Evolutionary conservation across 2,329 filamentous ascomycete species (phyloP).

Genomic region (Pyrenochaeta sp.): DNA sequence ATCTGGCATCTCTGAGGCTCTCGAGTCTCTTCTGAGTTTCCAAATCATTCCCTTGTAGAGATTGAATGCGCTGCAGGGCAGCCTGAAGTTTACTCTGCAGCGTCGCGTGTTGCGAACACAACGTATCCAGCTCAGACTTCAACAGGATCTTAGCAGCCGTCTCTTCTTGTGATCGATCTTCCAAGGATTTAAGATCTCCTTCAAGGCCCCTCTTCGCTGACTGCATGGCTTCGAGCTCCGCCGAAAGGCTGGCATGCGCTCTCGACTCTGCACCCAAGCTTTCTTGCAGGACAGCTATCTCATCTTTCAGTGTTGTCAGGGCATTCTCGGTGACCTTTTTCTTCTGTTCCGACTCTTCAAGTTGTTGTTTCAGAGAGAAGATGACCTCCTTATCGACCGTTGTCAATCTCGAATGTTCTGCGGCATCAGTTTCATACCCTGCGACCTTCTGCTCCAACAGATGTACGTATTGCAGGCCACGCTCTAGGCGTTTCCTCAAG

Average conservation of each 20-base stretch:
- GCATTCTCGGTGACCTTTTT: slow-evolving; percentile 32
- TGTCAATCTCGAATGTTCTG: slow-evolving; percentile 34
- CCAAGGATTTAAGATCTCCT: slow-evolving; percentile 20
- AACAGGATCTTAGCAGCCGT: slow-evolving; percentile 16
- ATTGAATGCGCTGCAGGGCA: slow-evolving; percentile 27
- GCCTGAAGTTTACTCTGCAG: slow-evolving; percentile 27
- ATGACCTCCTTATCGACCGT: slow-evolving; percentile 29
- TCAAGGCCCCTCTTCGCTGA: slow-evolving; percentile 26
- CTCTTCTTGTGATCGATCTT: slow-evolving; percentile 23
- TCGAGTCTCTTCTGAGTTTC: slow-evolving; percentile 27
- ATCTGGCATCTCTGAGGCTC: slow-evolving; percentile 24
- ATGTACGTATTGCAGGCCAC: slow-evolving; percentile 25
- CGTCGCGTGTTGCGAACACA: slow-evolving; percentile 22
- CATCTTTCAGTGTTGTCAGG: slow-evolving; percentile 22
- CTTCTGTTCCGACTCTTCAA: slow-evolving; percentile 27
- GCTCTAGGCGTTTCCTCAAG: slow-evolving; percentile 26
- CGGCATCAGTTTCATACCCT: slow-evolving; percentile 27
- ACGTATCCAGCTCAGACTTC: slow-evolving; percentile 26
- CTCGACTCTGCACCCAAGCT: slow-evolving; percentile 20
- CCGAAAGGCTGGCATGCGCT: slow-evolving; percentile 19
- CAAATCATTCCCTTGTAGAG: slow-evolving; percentile 24
- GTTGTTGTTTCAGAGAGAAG: slow-evolving; percentile 30
- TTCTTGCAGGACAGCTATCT: slow-evolving; percentile 24
- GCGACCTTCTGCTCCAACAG: slow-evolving; percentile 33
- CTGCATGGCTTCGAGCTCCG: slow-evolving; percentile 31